A percentile compares a stretch with the other conserved stretches of the same genome.
phyloP scores from a whole-genome alignment of 495 filamentous ascomycete genomes.

The Penicillium bialowiezense region DNA sequence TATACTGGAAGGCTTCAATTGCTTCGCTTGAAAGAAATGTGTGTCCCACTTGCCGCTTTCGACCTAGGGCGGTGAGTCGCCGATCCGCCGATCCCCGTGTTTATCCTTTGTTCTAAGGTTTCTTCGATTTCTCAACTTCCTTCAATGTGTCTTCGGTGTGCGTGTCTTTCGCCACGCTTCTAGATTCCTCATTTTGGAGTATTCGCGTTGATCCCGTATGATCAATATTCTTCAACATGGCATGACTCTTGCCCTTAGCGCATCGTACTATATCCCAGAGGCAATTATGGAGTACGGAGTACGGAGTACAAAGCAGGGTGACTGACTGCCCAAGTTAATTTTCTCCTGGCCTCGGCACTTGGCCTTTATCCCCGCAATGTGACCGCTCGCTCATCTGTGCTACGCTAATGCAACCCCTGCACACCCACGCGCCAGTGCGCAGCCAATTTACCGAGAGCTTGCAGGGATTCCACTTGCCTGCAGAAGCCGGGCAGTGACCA shows the following conservation, averaged over 20 bases:
- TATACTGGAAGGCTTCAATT: not conserved
- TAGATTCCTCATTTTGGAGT: too few species aligned
- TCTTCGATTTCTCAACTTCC: too few species aligned
- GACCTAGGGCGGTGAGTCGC: conserved; percentile 6
- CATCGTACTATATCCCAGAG: too few species aligned
- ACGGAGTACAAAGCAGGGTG: too few species aligned
- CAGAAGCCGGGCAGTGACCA: conserved; percentile 10
- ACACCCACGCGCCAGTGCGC: not conserved
- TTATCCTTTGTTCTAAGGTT: too few species aligned
- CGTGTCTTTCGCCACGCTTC: too few species aligned
- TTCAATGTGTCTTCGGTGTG: too few species aligned
- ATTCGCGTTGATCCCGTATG: too few species aligned
- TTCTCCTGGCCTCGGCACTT: not conserved
- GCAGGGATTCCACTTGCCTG: not conserved
- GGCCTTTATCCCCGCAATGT: not conserved
- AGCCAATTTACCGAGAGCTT: conserved; percentile 9
- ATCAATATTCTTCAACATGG: too few species aligned
- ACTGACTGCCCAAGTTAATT: too few species aligned
- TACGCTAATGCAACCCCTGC: conserved; percentile 5
- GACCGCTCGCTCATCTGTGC: not conserved
- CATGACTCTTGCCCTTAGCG: too few species aligned
- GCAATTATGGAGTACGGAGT: too few species aligned
- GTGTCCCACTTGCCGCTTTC: conserved; percentile 4
- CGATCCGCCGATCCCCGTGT: not conserved
- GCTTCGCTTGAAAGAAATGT: not conserved